Evolutionary conservation across 768 basidiomycete genomes (phyloP), one percentile per base, ranked within the genome.

Genomic region (Boletus patriciae): DNA sequence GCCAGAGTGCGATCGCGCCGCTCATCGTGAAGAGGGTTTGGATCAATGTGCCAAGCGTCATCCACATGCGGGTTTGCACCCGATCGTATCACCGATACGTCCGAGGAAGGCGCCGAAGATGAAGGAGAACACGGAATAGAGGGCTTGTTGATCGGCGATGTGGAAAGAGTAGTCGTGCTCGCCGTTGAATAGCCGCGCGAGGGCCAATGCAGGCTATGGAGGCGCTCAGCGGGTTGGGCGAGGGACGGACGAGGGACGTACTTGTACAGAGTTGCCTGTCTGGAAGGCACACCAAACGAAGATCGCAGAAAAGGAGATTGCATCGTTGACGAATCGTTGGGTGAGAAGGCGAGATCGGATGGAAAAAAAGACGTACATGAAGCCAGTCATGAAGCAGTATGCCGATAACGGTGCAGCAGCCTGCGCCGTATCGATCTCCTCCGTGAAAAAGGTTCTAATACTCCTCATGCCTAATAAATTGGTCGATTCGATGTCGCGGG

Each of bases 251-350:
- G 27, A 4, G 5, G 5, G 10, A 46, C 64, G 25, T 63, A 86
- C 85, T 76, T 88, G 86, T 11, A 83, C 78, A 61, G 83, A 83
- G 67, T 90, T 90, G 50, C 88, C 90, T 0, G 90, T 92, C 71
- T 92, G 90, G 71, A 92, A 92, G 15, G 86, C 90, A 70, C 86
- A 88, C 89, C 91, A 93, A 13, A 92, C 83, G 69, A 85, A 92
- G 46, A 90, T 76, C 3, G 91, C 87, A 43, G 88, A 83, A 75
- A 92, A 92, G 4, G 83, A 84, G 29, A 92, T 76, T 2, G 82
- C 81, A 64, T 89, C 86, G 15, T 88, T 91, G 23, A n/a, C 16
- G 40, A n/a, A n/a, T n/a, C n/a, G n/a, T n/a, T n/a, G n/a, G n/a
- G n/a, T n/a, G n/a, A n/a, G n/a, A 13, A 1, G 48, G 52, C 45